phyloP scores from a whole-genome alignment of 2,329 filamentous ascomycete species.

The Colletotrichum trifolii region DNA sequence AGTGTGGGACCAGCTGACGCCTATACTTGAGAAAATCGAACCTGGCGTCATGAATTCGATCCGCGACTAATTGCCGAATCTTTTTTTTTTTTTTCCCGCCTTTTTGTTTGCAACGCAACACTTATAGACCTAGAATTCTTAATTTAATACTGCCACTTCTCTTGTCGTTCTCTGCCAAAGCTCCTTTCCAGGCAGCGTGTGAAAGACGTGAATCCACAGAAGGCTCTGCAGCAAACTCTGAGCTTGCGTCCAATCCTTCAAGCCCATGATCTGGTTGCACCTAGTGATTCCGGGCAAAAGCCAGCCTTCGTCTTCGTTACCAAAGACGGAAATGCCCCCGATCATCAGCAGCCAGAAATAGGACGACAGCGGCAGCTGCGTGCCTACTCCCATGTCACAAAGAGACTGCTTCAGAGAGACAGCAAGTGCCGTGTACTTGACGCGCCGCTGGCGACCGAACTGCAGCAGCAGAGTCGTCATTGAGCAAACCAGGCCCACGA shows the following conservation, averaged over 20 bases:
- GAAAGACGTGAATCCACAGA: not conserved
- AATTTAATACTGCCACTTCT: too few species aligned
- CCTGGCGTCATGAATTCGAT: not conserved
- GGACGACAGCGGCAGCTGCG: too few species aligned
- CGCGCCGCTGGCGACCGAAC: not conserved
- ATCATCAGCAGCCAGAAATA: not conserved
- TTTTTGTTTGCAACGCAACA: too few species aligned
- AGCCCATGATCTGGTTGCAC: not conserved
- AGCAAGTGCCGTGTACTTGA: not conserved
- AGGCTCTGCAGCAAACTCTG: not conserved
- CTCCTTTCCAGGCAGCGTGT: not conserved
- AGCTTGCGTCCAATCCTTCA: not conserved
- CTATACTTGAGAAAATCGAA: not conserved
- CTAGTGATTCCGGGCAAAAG: not conserved
- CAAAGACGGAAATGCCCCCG: slow-evolving; percentile 1
- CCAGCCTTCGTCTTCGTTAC: not conserved
- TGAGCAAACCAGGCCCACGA: not conserved
- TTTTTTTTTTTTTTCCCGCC: not conserved
- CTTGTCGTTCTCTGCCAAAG: not conserved
- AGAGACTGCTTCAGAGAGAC: not conserved
- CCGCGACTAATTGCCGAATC: not conserved
- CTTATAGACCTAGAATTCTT: too few species aligned
- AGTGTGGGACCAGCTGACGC: not conserved
- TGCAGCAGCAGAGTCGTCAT: not conserved
- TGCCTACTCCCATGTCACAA: not conserved